A percentile compares a stretch with the other conserved stretches of the same genome.
Conservation (phyloP, 2,329 filamentous ascomycete genomes). For the Talaromyces verruculosus region DNA sequence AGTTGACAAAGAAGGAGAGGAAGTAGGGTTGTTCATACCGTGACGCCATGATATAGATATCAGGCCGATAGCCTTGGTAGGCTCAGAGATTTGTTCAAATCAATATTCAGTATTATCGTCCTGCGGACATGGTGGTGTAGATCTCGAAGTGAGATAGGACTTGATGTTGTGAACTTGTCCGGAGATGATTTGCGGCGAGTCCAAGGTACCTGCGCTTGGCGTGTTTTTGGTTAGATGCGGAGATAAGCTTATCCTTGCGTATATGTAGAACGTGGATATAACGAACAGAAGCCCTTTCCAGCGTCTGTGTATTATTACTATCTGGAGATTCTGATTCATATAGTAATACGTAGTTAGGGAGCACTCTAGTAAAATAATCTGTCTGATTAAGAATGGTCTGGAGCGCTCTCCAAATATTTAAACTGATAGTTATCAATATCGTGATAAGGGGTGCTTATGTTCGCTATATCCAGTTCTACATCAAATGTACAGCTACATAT, state of each 20-base stretch:
- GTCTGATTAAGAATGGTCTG: too few species aligned
- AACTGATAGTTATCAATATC: too few species aligned
- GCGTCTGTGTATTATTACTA: too few species aligned
- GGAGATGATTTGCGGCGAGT: constrained; percentile 22
- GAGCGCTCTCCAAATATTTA: too few species aligned
- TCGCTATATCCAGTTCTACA: too few species aligned
- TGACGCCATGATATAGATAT: constrained; percentile 17
- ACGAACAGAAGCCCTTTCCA: too few species aligned
- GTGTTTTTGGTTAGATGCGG: constrained; percentile 7
- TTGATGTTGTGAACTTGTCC: constrained; percentile 40
- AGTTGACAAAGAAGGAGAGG: background rate
- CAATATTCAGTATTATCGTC: background rate
- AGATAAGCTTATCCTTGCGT: constrained; percentile 3
- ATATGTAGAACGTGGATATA: background rate
- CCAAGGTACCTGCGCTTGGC: constrained; percentile 11
- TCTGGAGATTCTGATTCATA: too few species aligned
- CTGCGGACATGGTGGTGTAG: background rate
- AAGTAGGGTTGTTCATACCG: constrained; percentile 14
- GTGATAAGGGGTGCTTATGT: too few species aligned
- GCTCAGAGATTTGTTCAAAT: background rate
- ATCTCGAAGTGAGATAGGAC: background rate
- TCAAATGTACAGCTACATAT: background rate
- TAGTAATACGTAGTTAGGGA: too few species aligned
- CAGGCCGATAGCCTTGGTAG: background rate
- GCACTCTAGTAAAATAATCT: too few species aligned